Evolutionary conservation across 1,139 yeast genomes (phyloP).

Genomic region (Chernovozyma sophiae-reginae): DNA sequence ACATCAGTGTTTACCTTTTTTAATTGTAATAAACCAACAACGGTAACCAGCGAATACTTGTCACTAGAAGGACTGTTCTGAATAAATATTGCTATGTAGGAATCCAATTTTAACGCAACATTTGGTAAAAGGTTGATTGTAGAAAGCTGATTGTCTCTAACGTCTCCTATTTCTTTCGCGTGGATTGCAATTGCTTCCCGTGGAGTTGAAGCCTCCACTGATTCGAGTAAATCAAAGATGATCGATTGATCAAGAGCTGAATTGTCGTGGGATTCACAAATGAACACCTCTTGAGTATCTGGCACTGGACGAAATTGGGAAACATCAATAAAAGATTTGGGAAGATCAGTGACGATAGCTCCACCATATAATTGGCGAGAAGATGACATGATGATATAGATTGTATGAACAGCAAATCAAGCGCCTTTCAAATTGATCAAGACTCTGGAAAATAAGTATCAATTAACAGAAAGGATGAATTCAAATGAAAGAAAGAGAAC

Average conservation of each 20-base stretch:
- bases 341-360: slow-evolving; percentile 57
- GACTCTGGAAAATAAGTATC: too few species aligned
- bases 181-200: slow-evolving; percentile 37
- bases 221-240: slow-evolving; percentile 69
- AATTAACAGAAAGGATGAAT: too few species aligned
- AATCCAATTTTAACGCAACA: not conserved
- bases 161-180: slow-evolving; percentile 28
- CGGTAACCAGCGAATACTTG: slow-evolving; percentile 31
- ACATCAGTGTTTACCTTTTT: slow-evolving; percentile 55
- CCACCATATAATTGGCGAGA: slow-evolving; percentile 59
- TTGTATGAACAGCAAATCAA: too few species aligned
- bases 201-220: slow-evolving; percentile 36
- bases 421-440: too few species aligned
- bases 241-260: slow-evolving; percentile 52
- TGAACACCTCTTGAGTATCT: slow-evolving; percentile 83
- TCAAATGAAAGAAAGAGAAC: too few species aligned
- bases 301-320: slow-evolving; percentile 75
- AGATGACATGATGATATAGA: too few species aligned
- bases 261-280: slow-evolving; percentile 32
- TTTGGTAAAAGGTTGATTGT: not conserved
- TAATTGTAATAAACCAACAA: slow-evolving; percentile 53
- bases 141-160: not conserved
- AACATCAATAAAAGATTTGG: slow-evolving; percentile 61
- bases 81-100: slow-evolving; percentile 1
- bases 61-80: slow-evolving; percentile 13